phyloP scores from a whole-genome alignment of 2,329 filamentous ascomycete genomes.

The Elsinoe fawcettii region DNA sequence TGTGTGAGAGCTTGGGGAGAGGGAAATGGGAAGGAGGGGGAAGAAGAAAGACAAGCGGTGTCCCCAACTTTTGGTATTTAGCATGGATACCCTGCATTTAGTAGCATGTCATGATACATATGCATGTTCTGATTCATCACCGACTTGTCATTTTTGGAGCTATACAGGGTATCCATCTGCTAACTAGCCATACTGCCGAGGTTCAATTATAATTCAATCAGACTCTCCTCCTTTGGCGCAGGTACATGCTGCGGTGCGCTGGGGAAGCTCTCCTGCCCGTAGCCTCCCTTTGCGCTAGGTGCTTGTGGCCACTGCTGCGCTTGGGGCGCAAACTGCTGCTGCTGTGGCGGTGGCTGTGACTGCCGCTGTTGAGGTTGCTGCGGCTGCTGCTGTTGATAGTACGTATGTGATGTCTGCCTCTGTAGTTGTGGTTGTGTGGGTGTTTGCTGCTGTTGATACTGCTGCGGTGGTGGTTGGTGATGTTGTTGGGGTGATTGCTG shows the following conservation, averaged over 20 bases:
- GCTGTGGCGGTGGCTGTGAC: conserved; percentile 16
- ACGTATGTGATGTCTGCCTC: conserved; percentile 19
- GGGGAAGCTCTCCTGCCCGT: conserved; percentile 30
- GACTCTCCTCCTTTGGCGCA: conserved; percentile 27
- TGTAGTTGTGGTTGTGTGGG: conserved; percentile 24
- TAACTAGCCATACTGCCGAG: background rate
- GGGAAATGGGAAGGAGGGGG: too few relatives aligned
- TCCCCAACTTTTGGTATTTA: too few relatives aligned
- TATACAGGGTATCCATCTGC: background rate
- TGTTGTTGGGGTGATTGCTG: conserved; percentile 7
- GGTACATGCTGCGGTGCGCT: conserved; percentile 28
- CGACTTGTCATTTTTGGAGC: background rate
- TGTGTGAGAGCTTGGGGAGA: too few relatives aligned
- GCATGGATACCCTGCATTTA: background rate
- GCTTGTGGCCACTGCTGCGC: conserved; percentile 29
- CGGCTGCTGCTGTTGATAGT: conserved; percentile 20
- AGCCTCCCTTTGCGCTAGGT: conserved; percentile 25
- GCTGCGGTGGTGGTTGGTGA: conserved; percentile 23
- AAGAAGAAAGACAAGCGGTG: too few relatives aligned
- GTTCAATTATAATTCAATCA: conserved; percentile 28
- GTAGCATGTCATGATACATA: background rate
- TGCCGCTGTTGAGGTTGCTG: conserved; percentile 19
- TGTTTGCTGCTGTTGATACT: conserved; percentile 19
- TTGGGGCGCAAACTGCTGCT: conserved; percentile 19
- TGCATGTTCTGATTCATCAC: background rate